These are phyloP conservation scores for Emericellopsis cladophorae DNA, from an alignment of 2,329 filamentous ascomycete species.

Conservation along the genomic window DNA sequence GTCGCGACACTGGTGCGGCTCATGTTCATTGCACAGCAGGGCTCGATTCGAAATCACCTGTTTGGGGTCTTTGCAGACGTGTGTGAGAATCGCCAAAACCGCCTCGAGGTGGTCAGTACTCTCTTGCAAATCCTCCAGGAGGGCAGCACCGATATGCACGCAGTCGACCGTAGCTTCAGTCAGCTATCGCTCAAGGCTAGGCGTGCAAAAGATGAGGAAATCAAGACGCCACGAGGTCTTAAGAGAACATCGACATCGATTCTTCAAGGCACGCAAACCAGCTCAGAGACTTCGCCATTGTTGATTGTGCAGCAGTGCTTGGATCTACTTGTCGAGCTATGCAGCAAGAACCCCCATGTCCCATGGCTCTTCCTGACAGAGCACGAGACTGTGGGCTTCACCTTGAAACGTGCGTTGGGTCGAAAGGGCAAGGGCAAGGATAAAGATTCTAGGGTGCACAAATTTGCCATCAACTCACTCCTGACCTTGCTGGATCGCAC, in stretches of 20 bases:
- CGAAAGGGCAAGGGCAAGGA: constrained; percentile 87
- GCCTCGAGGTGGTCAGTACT: constrained; percentile 85
- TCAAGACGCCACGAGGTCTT: constrained; percentile 67
- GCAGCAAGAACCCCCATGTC: constrained; percentile 74
- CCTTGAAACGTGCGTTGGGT: constrained; percentile 62
- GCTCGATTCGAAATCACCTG: constrained; percentile 70
- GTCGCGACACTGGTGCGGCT: constrained; percentile 93
- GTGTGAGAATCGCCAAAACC: constrained; percentile 92
- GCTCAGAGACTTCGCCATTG: constrained; percentile 82
- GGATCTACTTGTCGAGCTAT: constrained; percentile 71
- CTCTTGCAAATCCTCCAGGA: constrained; percentile 90
- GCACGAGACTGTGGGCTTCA: constrained; percentile 63
- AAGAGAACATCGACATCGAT: constrained; percentile 56
- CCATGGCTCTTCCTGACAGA: constrained; percentile 89
- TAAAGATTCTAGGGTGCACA: constrained; percentile 72
- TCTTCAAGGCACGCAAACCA: constrained; percentile 37
- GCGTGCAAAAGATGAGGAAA: constrained; percentile 54
- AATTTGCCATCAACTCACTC: constrained; percentile 85
- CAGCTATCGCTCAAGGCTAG: constrained; percentile 86
- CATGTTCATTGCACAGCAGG: constrained; percentile 93
- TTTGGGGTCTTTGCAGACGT: constrained; percentile 83
- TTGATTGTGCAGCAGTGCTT: constrained; percentile 95
- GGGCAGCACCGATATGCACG: constrained; percentile 82
- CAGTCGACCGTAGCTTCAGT: constrained; percentile 90
- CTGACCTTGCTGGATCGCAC: constrained; percentile 83